phyloP scores from a whole-genome alignment of 192 early-diverging fungal genomes.

The Linnemannia elongata region DNA sequence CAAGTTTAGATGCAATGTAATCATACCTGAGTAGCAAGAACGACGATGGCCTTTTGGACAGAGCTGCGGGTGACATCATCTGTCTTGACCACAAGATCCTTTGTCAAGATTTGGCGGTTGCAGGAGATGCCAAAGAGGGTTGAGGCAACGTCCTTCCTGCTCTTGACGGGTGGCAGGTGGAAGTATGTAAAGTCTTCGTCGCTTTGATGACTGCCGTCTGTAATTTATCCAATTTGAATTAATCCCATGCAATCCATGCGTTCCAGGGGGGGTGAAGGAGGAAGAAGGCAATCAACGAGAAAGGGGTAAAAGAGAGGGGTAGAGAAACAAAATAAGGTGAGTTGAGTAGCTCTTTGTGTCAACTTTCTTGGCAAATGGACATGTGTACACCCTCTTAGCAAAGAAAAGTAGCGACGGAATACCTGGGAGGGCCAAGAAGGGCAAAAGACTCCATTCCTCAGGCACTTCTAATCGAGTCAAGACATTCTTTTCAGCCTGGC shows the following conservation, averaged over 20 bases:
- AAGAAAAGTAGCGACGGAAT: conserved; percentile 10
- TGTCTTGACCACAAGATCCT: conserved; percentile 78
- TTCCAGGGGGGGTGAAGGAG: neutral
- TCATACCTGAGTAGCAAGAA: conserved; percentile 73
- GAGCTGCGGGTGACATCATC: conserved; percentile 83
- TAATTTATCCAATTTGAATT: neutral
- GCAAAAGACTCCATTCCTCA: conserved; percentile 86
- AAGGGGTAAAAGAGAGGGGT: conserved; percentile 7
- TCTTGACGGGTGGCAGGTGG: conserved; percentile 80
- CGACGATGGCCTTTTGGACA: conserved; percentile 87
- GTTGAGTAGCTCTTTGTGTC: neutral
- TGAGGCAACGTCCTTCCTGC: conserved; percentile 68
- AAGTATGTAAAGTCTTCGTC: conserved; percentile 90
- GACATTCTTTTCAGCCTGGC: conserved; percentile 32
- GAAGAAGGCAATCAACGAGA: neutral
- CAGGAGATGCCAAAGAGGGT: conserved; percentile 89
- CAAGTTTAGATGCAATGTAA: neutral
- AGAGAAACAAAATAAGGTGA: neutral
- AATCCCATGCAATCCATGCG: neutral
- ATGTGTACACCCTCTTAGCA: neutral
- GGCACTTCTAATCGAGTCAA: conserved; percentile 69
- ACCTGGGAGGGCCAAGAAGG: conserved; percentile 85
- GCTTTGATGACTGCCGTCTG: conserved; percentile 82
- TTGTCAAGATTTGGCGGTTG: conserved; percentile 82
- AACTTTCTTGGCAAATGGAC: neutral